Percentiles rank a stretch among this genome's conserved stretches.
These are phyloP conservation scores for Apostasia shenzhenica DNA, from an alignment of 106 monocot genomes.

Conservation along the genomic window DNA sequence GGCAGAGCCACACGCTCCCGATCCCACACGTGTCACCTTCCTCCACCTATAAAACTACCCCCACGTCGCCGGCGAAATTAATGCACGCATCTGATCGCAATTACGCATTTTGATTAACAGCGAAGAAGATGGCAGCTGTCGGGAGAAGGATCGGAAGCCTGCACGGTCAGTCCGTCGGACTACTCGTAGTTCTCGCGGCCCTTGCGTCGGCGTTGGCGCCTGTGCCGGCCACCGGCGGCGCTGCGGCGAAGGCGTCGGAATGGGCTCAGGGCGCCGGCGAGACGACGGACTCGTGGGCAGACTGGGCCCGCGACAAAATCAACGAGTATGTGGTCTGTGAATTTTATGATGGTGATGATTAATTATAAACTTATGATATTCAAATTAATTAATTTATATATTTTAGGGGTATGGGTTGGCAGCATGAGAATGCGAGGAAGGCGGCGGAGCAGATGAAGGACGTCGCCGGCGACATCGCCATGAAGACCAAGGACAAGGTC, in stretches of 20 bases:
- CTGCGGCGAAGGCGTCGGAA: neutral
- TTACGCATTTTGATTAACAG: neutral
- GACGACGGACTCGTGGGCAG: conserved; percentile 16
- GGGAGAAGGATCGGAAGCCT: neutral
- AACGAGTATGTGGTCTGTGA: neutral
- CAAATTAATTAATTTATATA: neutral
- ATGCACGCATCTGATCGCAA: no score
- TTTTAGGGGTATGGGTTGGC: conserved; percentile 10
- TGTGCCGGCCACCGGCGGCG: neutral
- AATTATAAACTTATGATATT: neutral
- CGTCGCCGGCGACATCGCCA: conserved; percentile 7
- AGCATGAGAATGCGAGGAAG: neutral
- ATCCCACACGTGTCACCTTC: no score
- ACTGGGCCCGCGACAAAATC: conserved; percentile 13
- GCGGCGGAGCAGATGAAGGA: conserved; percentile 2
- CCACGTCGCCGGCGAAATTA: no score
- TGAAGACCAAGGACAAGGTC: neutral
- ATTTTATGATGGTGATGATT: neutral
- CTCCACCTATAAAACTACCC: no score
- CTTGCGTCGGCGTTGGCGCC: neutral
- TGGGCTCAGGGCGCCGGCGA: neutral
- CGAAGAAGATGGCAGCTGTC: neutral
- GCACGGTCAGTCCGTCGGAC: neutral
- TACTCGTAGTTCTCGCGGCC: neutral
- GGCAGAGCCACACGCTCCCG: neutral